Evolutionary conservation across 108 stramenopile species (phyloP).

Genomic region (Epipyxis sp.): DNA sequence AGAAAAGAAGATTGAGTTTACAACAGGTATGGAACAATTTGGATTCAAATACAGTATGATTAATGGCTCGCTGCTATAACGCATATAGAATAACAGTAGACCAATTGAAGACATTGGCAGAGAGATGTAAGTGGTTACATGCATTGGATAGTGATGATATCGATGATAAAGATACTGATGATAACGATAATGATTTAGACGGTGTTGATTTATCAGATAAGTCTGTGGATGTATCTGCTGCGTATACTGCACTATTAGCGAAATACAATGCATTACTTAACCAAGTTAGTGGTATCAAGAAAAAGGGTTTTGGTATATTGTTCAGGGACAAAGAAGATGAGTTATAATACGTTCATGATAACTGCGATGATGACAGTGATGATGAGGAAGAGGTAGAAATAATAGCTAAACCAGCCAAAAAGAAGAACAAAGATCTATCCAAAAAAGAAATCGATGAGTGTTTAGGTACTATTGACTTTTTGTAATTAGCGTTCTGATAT

Average conservation of each 20-base stretch:
- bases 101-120: neutral
- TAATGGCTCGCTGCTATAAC: neutral
- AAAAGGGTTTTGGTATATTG: neutral
- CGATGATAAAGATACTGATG: neutral
- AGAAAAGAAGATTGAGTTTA: slow-evolving; percentile 1
- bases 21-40: neutral
- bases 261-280: neutral
- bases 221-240: neutral
- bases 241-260: neutral
- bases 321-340: neutral
- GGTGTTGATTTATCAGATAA: slow-evolving; percentile 1
- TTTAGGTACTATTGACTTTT: neutral
- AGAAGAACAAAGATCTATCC: neutral
- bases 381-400: neutral
- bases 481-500: neutral
- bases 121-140: neutral
- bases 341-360: neutral
- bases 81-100: neutral
- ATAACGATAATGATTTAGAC: neutral
- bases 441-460: neutral
- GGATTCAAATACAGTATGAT: slow-evolving; percentile 5
- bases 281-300: neutral
- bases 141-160: neutral
- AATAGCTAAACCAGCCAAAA: neutral
- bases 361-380: neutral